These are phyloP conservation scores for Globisporangium spinosum DNA, from an alignment of 352 stramenopile species.

Conservation along the genomic window DNA sequence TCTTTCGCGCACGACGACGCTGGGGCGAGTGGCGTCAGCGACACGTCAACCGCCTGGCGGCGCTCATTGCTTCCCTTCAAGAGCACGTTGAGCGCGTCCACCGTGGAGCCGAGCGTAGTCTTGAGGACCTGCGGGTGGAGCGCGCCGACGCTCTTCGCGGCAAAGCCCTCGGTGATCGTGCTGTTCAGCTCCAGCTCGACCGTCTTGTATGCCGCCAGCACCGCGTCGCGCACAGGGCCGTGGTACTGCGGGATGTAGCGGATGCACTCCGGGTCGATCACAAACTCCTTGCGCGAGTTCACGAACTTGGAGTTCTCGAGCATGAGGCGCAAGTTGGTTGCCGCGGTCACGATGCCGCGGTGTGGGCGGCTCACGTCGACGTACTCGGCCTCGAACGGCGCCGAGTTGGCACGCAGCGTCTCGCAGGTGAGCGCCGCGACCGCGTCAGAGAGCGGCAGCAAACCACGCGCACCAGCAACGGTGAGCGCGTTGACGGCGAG, in stretches of 20 bases:
- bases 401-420: slow-evolving; percentile 50
- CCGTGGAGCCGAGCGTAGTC: slow-evolving; percentile 48
- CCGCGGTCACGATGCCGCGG: slow-evolving; percentile 83
- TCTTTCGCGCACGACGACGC: slow-evolving; percentile 37
- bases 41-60: slow-evolving; percentile 25
- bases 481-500: slow-evolving; percentile 54
- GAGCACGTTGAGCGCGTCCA: slow-evolving; percentile 56
- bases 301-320: slow-evolving; percentile 86
- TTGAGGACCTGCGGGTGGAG: slow-evolving; percentile 68
- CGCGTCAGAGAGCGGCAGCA: slow-evolving; percentile 66
- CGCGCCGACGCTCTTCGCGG: slow-evolving; percentile 18
- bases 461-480: slow-evolving; percentile 55
- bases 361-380: slow-evolving; percentile 79
- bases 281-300: slow-evolving; percentile 46
- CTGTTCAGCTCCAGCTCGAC: slow-evolving; percentile 76
- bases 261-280: slow-evolving; percentile 36
- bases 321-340: slow-evolving; percentile 82
- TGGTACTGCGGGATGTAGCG: slow-evolving; percentile 83
- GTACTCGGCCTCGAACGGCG: slow-evolving; percentile 81
- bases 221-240: slow-evolving; percentile 64
- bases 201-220: slow-evolving; percentile 61
- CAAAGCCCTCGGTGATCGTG: slow-evolving; percentile 23
- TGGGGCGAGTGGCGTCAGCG: slow-evolving; percentile 15
- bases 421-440: slow-evolving; percentile 85
- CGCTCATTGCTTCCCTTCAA: slow-evolving; percentile 54